These are phyloP conservation scores for Sporobolomyces roseus DNA, from an alignment of 768 basidiomycete genomes.

Conservation along the genomic window DNA sequence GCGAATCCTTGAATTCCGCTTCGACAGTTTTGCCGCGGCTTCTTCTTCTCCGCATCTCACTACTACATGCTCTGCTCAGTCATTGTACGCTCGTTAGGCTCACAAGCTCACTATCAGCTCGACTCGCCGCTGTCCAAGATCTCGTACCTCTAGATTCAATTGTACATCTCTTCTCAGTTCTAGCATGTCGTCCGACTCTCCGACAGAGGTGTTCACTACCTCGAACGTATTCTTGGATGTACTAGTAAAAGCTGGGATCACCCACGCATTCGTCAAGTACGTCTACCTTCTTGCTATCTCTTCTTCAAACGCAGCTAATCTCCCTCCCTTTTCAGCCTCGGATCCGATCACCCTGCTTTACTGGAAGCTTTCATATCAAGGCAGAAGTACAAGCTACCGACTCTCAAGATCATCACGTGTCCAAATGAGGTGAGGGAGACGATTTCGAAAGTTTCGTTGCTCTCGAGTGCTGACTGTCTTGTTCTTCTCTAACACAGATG, in stretches of 20 bases:
- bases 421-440: conserved; percentile 57
- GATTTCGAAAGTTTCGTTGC: background rate
- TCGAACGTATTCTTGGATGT: conserved; percentile 61
- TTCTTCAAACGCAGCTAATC: conserved; percentile 57
- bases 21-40: no score
- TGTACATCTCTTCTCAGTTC: no score
- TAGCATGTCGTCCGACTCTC: background rate
- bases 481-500: conserved; percentile 50
- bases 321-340: conserved; percentile 59
- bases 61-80: no score
- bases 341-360: conserved; percentile 68
- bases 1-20: no score
- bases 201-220: conserved; percentile 54
- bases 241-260: conserved; percentile 33
- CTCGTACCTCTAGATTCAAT: no score
- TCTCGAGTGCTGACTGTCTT: background rate
- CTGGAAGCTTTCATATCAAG: conserved; percentile 66
- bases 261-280: conserved; percentile 28
- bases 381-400: conserved; percentile 51
- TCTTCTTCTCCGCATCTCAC: no score
- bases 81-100: no score
- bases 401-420: conserved; percentile 61
- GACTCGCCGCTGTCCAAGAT: no score
- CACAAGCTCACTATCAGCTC: background rate
- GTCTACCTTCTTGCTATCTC: background rate